Percentiles rank a stretch among this genome's conserved stretches.
phyloP scores from a whole-genome alignment of 2,329 filamentous ascomycete genomes.

The Colletotrichum aenigma region DNA sequence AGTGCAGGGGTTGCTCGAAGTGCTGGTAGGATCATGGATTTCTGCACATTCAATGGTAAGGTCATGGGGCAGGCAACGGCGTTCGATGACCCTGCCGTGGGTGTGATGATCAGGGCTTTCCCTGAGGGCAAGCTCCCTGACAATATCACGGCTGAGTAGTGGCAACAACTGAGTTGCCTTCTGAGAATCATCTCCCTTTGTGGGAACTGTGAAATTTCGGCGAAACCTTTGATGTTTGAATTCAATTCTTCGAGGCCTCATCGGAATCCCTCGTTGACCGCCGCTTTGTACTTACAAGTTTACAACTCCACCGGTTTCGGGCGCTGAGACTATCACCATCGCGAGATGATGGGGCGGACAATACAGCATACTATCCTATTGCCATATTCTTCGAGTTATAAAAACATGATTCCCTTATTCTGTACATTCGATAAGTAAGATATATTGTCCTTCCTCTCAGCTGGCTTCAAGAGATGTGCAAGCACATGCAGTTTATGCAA shows the following conservation, averaged over 20 bases:
- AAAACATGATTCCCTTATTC: background rate
- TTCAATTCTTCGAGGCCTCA: background rate
- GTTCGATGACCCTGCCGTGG: background rate
- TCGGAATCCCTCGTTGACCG: background rate
- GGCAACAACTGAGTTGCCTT: background rate
- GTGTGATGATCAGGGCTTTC: conserved; percentile 1
- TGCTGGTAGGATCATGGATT: background rate
- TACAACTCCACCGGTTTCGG: background rate
- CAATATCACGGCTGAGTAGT: background rate
- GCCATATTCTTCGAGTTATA: background rate
- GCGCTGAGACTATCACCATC: background rate
- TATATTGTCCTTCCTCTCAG: background rate
- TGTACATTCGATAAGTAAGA: background rate
- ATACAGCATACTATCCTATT: background rate
- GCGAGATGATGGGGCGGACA: background rate
- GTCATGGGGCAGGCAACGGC: background rate
- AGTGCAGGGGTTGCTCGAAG: background rate
- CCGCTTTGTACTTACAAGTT: background rate
- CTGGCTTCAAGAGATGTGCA: background rate
- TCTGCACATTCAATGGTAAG: background rate
- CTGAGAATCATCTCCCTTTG: background rate
- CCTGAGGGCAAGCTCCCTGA: background rate
- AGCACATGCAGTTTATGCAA: background rate
- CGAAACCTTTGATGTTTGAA: background rate
- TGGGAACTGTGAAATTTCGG: background rate